phyloP scores from a whole-genome alignment of 2,329 filamentous ascomycete genomes.

The Sclerotiophoma versabilis region DNA sequence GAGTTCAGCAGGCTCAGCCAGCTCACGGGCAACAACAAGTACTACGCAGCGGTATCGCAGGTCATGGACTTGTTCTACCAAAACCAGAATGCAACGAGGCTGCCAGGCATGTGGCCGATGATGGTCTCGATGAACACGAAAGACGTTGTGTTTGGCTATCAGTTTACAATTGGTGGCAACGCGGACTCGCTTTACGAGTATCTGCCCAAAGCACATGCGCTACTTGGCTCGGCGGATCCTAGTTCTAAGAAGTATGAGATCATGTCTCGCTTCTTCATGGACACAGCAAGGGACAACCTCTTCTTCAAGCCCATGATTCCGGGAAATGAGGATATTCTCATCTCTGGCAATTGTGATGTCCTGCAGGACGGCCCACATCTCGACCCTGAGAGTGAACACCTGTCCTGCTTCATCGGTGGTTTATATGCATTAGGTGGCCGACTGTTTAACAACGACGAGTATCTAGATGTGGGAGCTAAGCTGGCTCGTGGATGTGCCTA shows the following conservation, averaged over 20 bases:
- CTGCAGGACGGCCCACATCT: constrained; percentile 28
- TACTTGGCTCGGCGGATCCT: constrained; percentile 53
- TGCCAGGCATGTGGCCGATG: constrained; percentile 84
- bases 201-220: constrained; percentile 55
- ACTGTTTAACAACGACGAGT: constrained; percentile 59
- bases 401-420: constrained; percentile 66
- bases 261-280: constrained; percentile 61
- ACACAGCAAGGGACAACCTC: constrained; percentile 52
- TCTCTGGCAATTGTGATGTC: constrained; percentile 54
- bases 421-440: constrained; percentile 66
- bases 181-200: constrained; percentile 50
- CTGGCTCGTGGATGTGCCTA: constrained; percentile 67
- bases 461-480: constrained; percentile 62
- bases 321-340: constrained; percentile 54
- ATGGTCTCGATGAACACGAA: constrained; percentile 55
- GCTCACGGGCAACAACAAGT: constrained; percentile 79
- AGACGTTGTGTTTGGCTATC: constrained; percentile 39
- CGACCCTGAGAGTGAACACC: constrained; percentile 62
- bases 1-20: constrained; percentile 92
- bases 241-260: constrained; percentile 55
- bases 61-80: constrained; percentile 82
- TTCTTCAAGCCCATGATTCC: constrained; percentile 59
- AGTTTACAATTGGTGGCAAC: constrained; percentile 45
- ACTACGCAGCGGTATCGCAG: constrained; percentile 88
- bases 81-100: constrained; percentile 72